These are phyloP conservation scores for Cercospora citrullina DNA, from an alignment of 2,329 filamentous ascomycete genomes.

Conservation along the genomic window DNA sequence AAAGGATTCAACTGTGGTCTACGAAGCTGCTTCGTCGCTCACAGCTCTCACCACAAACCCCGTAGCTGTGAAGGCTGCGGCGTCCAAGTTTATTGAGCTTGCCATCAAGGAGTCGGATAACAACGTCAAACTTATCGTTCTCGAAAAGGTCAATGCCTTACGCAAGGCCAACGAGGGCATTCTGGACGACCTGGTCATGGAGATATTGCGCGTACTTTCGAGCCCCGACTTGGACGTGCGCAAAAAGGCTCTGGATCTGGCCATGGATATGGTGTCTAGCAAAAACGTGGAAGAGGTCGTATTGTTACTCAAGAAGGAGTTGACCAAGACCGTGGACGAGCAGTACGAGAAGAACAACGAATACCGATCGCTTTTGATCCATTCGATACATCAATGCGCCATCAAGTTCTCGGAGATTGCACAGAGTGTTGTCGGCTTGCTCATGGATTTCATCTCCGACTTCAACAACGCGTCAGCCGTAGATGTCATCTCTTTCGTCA, in stretches of 20 bases:
- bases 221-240: constrained; percentile 96
- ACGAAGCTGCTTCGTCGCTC: constrained; percentile 93
- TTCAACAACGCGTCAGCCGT: constrained; percentile 97
- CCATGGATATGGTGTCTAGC: constrained; percentile 96
- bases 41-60: constrained; percentile 94
- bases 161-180: constrained; percentile 87
- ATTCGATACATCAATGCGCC: constrained; percentile 96
- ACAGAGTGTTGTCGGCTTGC: constrained; percentile 88
- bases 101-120: constrained; percentile 98
- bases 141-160: constrained; percentile 88
- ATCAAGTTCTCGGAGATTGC: constrained; percentile 99
- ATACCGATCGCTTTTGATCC: constrained; percentile 91
- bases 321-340: constrained; percentile 95
- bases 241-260: constrained; percentile 84
- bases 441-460: constrained; percentile 99
- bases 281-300: constrained; percentile 99
- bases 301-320: constrained; percentile 92
- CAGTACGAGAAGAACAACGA: constrained; percentile 98
- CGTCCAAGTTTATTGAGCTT: constrained; percentile 92
- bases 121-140: constrained; percentile 97
- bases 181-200: constrained; percentile 92
- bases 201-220: constrained; percentile 89
- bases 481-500: constrained; percentile 97
- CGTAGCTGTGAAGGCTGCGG: constrained; percentile 94
- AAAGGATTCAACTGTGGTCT: constrained; percentile 88